Percentiles rank a stretch among this genome's conserved stretches.
These are phyloP conservation scores for Epichloe gansuensis DNA, from an alignment of 2,329 filamentous ascomycete genomes.

Conservation along the genomic window DNA sequence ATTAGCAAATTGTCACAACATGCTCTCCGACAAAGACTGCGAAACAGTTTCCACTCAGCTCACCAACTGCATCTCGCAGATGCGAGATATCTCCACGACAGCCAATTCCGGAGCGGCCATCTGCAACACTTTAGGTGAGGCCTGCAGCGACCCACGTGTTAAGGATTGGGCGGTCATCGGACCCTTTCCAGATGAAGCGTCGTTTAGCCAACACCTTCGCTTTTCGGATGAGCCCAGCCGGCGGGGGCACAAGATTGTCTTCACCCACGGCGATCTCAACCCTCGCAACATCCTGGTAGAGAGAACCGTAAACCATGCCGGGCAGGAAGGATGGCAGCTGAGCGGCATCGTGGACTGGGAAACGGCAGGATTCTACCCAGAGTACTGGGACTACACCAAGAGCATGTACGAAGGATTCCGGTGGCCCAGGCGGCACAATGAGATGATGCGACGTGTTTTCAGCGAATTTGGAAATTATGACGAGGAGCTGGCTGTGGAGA, in stretches of 20 bases:
- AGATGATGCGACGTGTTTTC: not conserved
- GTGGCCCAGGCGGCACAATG: not conserved
- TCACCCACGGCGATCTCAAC: not conserved
- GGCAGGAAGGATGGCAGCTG: conserved; percentile 6
- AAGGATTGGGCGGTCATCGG: not conserved
- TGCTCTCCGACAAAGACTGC: not conserved
- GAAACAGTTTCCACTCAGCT: not conserved
- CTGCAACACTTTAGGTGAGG: not conserved
- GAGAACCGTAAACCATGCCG: not conserved
- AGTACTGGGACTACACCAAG: conserved; percentile 11
- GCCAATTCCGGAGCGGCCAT: not conserved
- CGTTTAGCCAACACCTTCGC: not conserved
- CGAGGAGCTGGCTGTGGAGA: not conserved
- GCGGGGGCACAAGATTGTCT: not conserved
- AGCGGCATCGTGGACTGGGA: conserved; percentile 11
- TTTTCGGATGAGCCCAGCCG: not conserved
- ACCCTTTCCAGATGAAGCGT: not conserved
- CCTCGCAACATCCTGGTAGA: not conserved
- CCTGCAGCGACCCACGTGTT: not conserved
- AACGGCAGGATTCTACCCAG: conserved; percentile 9
- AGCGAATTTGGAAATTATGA: not conserved
- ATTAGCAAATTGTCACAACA: not conserved
- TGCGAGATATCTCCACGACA: not conserved
- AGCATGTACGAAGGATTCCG: not conserved
- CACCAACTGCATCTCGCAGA: not conserved